A percentile compares a stretch with the other conserved stretches of the same genome.
Evolutionary conservation across 2,329 filamentous ascomycete genomes (phyloP).

Genomic region (Claviceps monticola): DNA sequence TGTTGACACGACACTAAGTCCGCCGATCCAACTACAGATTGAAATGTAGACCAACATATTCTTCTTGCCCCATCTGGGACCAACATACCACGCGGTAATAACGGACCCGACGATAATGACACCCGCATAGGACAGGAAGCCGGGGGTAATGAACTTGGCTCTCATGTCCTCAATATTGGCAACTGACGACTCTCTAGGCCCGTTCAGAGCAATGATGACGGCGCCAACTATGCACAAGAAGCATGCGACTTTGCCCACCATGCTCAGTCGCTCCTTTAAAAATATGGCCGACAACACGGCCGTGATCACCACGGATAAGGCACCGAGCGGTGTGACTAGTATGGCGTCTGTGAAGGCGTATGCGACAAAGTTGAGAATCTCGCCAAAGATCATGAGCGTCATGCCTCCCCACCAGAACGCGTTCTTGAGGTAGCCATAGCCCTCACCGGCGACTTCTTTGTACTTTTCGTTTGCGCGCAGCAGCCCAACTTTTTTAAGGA

Average conservation of each 20-base stretch:
- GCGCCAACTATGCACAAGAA: conserved; percentile 91
- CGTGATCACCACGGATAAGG: conserved; percentile 82
- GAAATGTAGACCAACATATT: conserved; percentile 96
- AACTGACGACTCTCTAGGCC: conserved; percentile 73
- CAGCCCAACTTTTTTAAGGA: conserved; percentile 86
- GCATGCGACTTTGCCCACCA: conserved; percentile 91
- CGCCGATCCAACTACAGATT: conserved; percentile 90
- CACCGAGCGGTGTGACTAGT: conserved; percentile 81
- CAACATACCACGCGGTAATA: conserved; percentile 66
- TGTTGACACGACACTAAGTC: conserved; percentile 85
- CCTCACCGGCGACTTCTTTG: conserved; percentile 87
- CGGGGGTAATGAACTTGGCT: conserved; percentile 68
- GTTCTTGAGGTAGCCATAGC: conserved; percentile 95
- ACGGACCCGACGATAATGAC: conserved; percentile 62
- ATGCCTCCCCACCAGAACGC: conserved; percentile 91
- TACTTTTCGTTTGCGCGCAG: conserved; percentile 92
- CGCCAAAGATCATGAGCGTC: conserved; percentile 91
- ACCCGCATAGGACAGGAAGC: conserved; percentile 74
- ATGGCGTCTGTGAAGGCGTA: conserved; percentile 97
- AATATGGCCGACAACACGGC: conserved; percentile 88
- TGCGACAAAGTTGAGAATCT: conserved; percentile 93
- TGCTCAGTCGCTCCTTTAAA: conserved; percentile 85
- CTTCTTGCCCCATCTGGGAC: conserved; percentile 83
- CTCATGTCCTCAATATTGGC: conserved; percentile 87
- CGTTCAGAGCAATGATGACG: conserved; percentile 88